Base-by-base conservation (phyloP, 2,329 filamentous ascomycete species). In the Fusarium kyushuense region DNA sequence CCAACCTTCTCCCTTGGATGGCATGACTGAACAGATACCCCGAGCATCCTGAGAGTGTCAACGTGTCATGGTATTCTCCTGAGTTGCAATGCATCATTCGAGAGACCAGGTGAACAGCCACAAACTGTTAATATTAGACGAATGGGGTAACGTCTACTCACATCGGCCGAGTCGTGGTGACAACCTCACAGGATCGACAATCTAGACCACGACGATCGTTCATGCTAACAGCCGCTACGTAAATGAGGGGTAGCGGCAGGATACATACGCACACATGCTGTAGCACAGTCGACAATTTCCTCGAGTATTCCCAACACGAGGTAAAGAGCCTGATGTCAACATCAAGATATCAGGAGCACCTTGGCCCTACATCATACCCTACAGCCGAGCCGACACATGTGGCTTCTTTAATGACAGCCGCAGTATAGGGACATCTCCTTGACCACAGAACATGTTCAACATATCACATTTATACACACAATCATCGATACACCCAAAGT, bases 141-240 rank as follows among this genome's bases (percentile, higher is more conserved):
- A 58, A 58, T 32, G 32, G 47, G 47, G 42, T 23, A 32, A 29
- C 29, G 52, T 21, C 27, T 43, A 29, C 52, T 40, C 42, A 51
- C 54, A 51, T 58, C 47, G 38, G 43, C 63, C 48, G 57, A 64
- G 48, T 53, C n/a, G 45, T 65, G 64, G 38, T 52, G 63, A 67
- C 64, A 63, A 40, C 63, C 59, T 67, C 64, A 36, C 32, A n/a
- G 33, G 47, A 65, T 64, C 59, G 46, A 47, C 59, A 58, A 11
- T 46, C 36, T 58, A 64, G 53, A 35, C 36, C 21, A n/a, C 33
- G 36, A 36, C 46, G 60, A 53, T 64, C 46, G 30, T 42, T 19
- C 29, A 19, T 57, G 33, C 52, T 45, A 35, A 52, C 30, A 45
- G 32, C 32, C 27, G 42, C 46, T 30, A 46, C 17, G 30, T 25